Percentiles rank a stretch among this genome's conserved stretches.
These are phyloP conservation scores for Candida maesae DNA, from an alignment of 805 yeast genomes.

Conservation along the genomic window DNA sequence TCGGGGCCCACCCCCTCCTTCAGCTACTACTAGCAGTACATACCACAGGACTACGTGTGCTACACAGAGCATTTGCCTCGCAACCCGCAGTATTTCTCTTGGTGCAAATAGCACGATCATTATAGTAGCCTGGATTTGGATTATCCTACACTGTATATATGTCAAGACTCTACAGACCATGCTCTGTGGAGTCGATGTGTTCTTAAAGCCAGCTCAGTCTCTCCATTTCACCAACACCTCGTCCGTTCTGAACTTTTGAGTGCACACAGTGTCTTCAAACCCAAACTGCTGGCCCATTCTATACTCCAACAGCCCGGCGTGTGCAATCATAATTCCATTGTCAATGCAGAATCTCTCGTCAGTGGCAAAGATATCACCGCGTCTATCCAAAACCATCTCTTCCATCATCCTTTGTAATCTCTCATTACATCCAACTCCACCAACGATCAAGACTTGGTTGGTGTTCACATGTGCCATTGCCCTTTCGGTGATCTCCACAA, in stretches of 20 bases:
- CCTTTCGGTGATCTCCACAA: conserved; percentile 95
- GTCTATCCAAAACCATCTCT: conserved; percentile 85
- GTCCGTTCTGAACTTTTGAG: conserved; percentile 92
- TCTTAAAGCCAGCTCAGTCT: conserved; percentile 42
- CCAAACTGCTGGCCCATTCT: conserved; percentile 69
- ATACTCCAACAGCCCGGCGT: conserved; percentile 86
- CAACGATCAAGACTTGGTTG: conserved; percentile 87
- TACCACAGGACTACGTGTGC: too few relatives aligned
- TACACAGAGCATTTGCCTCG: too few relatives aligned
- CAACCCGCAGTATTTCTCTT: too few relatives aligned
- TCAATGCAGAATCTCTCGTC: conserved; percentile 97
- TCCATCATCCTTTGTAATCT: conserved; percentile 95
- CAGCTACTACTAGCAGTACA: too few relatives aligned
- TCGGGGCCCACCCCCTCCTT: too few relatives aligned
- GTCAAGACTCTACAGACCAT: too few relatives aligned
- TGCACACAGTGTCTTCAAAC: conserved; percentile 72
- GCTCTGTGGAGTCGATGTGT: too few relatives aligned
- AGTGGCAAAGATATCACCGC: conserved; percentile 88
- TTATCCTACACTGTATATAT: too few relatives aligned
- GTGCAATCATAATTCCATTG: conserved; percentile 98
- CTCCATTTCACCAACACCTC: conserved; percentile 92
- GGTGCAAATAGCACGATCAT: too few relatives aligned
- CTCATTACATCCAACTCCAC: conserved; percentile 97
- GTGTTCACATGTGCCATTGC: conserved; percentile 98
- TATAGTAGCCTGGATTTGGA: too few relatives aligned